These are phyloP conservation scores for Plasmopara halstedii DNA, from an alignment of 352 stramenopile genomes.

Conservation along the genomic window DNA sequence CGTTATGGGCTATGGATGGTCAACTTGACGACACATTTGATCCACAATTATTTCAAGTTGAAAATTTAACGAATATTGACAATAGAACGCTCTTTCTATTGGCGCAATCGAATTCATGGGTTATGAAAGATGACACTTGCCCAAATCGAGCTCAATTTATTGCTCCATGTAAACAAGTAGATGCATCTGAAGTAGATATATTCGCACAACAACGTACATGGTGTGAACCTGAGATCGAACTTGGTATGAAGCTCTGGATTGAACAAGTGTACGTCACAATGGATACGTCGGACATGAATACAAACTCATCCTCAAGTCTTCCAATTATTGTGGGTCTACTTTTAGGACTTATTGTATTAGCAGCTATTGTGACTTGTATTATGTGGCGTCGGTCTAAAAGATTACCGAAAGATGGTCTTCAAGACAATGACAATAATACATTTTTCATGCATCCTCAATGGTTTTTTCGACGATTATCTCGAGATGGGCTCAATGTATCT, in stretches of 20 bases:
- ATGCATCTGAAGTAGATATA: slow-evolving; percentile 1
- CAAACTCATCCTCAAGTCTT: slow-evolving; percentile 11
- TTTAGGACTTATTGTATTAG: slow-evolving; percentile 16
- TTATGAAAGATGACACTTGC: slow-evolving; percentile 15
- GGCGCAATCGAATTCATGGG: slow-evolving; percentile 19
- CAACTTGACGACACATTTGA: slow-evolving; percentile 27
- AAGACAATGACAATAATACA: slow-evolving; percentile 19
- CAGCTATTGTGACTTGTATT: slow-evolving; percentile 11
- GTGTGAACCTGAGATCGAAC: slow-evolving; percentile 25
- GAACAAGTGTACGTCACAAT: slow-evolving; percentile 2
- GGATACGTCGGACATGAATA: not conserved
- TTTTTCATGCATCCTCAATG: slow-evolving; percentile 23
- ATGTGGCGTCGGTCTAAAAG: slow-evolving; percentile 13
- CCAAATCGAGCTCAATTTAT: slow-evolving; percentile 22
- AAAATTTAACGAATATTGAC: not conserved
- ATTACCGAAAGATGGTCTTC: slow-evolving; percentile 17
- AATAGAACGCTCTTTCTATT: slow-evolving; percentile 18
- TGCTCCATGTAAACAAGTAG: slow-evolving; percentile 18
- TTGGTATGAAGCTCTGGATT: slow-evolving; percentile 23
- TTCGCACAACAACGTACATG: slow-evolving; percentile 17
- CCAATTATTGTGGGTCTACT: slow-evolving; percentile 16
- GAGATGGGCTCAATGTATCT: slow-evolving; percentile 4
- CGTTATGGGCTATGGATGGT: slow-evolving; percentile 27
- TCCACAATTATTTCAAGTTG: slow-evolving; percentile 21
- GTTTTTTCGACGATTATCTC: slow-evolving; percentile 4